A percentile compares a stretch with the other conserved stretches of the same genome.
Evolutionary conservation across 768 basidiomycete species (phyloP).

Genomic region (Pleurotus tuoliensis): DNA sequence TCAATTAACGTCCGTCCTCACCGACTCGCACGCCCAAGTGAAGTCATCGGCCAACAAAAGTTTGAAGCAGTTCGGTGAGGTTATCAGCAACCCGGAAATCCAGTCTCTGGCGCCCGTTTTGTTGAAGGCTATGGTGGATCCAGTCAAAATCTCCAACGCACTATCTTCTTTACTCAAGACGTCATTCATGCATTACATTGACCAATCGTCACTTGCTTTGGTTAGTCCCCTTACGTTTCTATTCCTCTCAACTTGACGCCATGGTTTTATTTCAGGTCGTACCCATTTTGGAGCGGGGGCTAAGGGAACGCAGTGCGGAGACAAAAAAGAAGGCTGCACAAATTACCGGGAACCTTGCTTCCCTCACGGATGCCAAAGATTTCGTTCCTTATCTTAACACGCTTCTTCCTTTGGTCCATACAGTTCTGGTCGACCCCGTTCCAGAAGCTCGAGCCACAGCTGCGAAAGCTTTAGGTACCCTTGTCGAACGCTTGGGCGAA

Average conservation of each 20-base stretch:
- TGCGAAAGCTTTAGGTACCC: slow-evolving; percentile 91
- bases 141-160: slow-evolving; percentile 83
- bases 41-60: slow-evolving; percentile 89
- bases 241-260: neutral
- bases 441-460: slow-evolving; percentile 97
- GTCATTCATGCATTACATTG: slow-evolving; percentile 97
- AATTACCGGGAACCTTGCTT: slow-evolving; percentile 96
- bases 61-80: slow-evolving; percentile 96
- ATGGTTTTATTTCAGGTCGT: slow-evolving; percentile 55
- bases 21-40: slow-evolving; percentile 97
- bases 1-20: slow-evolving; percentile 88
- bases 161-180: slow-evolving; percentile 85
- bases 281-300: slow-evolving; percentile 90
- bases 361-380: slow-evolving; percentile 84
- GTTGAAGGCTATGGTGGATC: slow-evolving; percentile 94
- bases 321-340: slow-evolving; percentile 94
- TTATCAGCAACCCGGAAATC: slow-evolving; percentile 96
- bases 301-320: slow-evolving; percentile 89
- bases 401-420: slow-evolving; percentile 86
- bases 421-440: slow-evolving; percentile 93
- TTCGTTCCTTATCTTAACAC: slow-evolving; percentile 92
- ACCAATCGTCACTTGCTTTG: slow-evolving; percentile 91
- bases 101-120: slow-evolving; percentile 85
- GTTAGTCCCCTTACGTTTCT: slow-evolving; percentile 37
- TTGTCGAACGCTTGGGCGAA: slow-evolving; percentile 97